Percentiles rank a stretch among this genome's conserved stretches.
phyloP scores from a whole-genome alignment of 768 basidiomycete species.

The Daedalea quercina region DNA sequence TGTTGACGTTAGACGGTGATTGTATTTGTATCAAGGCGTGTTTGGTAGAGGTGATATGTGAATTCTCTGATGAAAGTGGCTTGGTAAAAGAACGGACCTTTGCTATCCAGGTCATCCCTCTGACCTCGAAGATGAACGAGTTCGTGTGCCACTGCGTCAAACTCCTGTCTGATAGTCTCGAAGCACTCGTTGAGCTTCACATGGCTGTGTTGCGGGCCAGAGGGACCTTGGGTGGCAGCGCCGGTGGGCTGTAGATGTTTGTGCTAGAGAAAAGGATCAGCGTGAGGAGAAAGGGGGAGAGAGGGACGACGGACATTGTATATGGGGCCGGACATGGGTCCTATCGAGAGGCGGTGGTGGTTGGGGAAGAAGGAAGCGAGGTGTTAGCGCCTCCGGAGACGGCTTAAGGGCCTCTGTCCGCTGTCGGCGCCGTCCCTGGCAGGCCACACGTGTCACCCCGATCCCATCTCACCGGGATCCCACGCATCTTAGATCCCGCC shows the following conservation, averaged over 20 bases:
- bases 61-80: background rate
- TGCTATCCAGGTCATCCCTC: conserved; percentile 85
- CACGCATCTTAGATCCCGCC: conserved; percentile 14
- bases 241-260: conserved; percentile 36
- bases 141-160: conserved; percentile 69
- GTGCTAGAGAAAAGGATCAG: conserved; percentile 24
- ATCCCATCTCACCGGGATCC: conserved; percentile 13
- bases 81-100: conserved; percentile 48
- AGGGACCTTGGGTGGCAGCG: conserved; percentile 27
- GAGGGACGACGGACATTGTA: conserved; percentile 21
- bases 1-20: background rate
- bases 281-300: background rate
- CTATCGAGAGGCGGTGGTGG: conserved; percentile 12
- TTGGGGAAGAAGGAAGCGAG: conserved; percentile 13
- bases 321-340: conserved; percentile 22
- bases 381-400: conserved; percentile 9
- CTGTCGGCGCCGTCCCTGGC: conserved; percentile 7
- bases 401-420: conserved; percentile 13
- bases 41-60: background rate
- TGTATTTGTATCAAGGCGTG: background rate
- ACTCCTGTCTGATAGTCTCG: conserved; percentile 79
- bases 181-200: conserved; percentile 68
- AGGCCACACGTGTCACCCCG: conserved; percentile 14
- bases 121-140: conserved; percentile 62
- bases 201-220: conserved; percentile 20